Evolutionary conservation across 2,329 filamentous ascomycete species (phyloP), one percentile per base, ranked within the genome.

Genomic region (Beauveria medogensis): DNA sequence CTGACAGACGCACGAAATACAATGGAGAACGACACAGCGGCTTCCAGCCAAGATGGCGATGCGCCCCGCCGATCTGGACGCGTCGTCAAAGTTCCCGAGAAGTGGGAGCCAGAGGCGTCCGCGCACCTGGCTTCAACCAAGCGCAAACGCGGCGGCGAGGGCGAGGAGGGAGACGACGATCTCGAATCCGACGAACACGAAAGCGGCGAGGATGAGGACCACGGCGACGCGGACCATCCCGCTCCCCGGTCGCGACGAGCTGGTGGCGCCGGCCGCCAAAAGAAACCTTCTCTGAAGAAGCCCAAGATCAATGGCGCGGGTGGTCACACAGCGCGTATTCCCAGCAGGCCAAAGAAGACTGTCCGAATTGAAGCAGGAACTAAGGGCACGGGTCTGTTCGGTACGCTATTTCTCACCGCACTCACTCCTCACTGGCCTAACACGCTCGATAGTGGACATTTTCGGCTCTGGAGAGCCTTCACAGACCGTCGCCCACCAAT

Each of bases 31-130:
- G 82, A 81, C 75, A 80, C 77, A 69, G 75, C 77, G 65, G 80
- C 81, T 55, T 78, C 81, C 63, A 79, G 81, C 60, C 75, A 77
- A 63, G 77, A 79, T 64, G 74, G 76, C 63, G 77, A 78, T 69
- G 77, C 80, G 74, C 81, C 82, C 79, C 86, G 87, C 73, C 83
- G 85, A 66, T 89, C 86, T 43, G 84, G 85, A 83, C 85, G 85
- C 83, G 84, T 85, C 76, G 79, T 84, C 64, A 82, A 78, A 69
- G 78, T 77, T 41, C 83, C 84, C 51, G 72, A 80, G 69, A 86
- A 86, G 71, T 87, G 84, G 73, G 77, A 77, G 61, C 80, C 82
- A 59, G 80, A 86, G 63, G 63, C 69, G 59, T 62, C 70, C 47
- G 65, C 66, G 52, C 75, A 78, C 66, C 69, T 75, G 59, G 67